phyloP scores from a whole-genome alignment of 148 eudicot genomes.

The Polygonum maritimum region DNA sequence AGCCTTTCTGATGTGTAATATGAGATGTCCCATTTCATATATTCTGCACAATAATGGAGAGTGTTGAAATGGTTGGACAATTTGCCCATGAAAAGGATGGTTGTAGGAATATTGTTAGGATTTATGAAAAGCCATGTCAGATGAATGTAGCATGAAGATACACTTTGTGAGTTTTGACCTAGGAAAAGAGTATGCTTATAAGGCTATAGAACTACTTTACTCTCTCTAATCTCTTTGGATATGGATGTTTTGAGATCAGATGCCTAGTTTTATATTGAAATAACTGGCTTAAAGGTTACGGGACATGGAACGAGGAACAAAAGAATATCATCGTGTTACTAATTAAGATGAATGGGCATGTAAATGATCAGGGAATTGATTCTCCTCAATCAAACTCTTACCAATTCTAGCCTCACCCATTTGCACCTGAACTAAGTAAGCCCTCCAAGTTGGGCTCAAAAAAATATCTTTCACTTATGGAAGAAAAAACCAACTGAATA shows the following conservation, averaged over 20 bases:
- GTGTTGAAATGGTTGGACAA: not conserved
- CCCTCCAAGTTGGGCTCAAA: not conserved
- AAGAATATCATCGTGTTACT: not conserved
- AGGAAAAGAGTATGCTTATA: not conserved
- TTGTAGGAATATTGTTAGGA: not conserved
- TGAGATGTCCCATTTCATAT: not conserved
- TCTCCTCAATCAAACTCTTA: conserved; percentile 12
- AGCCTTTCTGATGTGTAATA: not conserved
- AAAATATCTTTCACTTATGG: too few species aligned
- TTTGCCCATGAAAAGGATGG: not conserved
- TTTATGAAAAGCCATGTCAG: not conserved
- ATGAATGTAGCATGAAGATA: not conserved
- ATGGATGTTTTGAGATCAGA: conserved; percentile 1
- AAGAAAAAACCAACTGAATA: not conserved
- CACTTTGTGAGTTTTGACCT: not conserved
- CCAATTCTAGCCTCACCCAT: conserved; percentile 19
- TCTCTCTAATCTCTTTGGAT: conserved; percentile 7
- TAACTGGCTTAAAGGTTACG: not conserved
- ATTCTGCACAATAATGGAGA: not conserved
- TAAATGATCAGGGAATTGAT: conserved; percentile 21
- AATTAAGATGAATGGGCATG: conserved; percentile 7
- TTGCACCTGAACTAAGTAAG: conserved; percentile 11
- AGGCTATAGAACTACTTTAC: not conserved
- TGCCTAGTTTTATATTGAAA: not conserved
- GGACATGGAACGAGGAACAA: not conserved